These are phyloP conservation scores for Lactarius psammicola DNA, from an alignment of 768 basidiomycete genomes.

Conservation along the genomic window DNA sequence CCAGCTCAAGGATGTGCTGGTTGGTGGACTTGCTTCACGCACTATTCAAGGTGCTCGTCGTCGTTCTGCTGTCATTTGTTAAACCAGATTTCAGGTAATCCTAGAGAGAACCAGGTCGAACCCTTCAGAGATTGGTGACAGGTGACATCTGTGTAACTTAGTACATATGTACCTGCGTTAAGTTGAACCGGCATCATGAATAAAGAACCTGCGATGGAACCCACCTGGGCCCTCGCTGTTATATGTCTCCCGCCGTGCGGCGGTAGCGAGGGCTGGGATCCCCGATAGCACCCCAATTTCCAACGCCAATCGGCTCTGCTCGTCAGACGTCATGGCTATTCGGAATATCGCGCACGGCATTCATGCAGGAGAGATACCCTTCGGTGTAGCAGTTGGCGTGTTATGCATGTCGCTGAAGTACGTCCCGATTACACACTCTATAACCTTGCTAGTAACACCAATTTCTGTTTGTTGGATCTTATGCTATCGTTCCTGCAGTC, in stretches of 20 bases:
- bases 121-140: slow-evolving; percentile 52
- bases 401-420: slow-evolving; percentile 83
- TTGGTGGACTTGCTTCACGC: slow-evolving; percentile 85
- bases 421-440: slow-evolving; percentile 38
- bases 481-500: slow-evolving; percentile 40
- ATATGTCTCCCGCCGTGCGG: slow-evolving; percentile 83
- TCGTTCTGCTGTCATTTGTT: not conserved
- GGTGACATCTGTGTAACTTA: slow-evolving; percentile 83
- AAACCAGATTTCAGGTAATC: slow-evolving; percentile 34
- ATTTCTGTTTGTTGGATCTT: slow-evolving; percentile 17
- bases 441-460: not conserved
- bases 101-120: slow-evolving; percentile 64
- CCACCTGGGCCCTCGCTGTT: slow-evolving; percentile 77
- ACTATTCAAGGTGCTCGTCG: slow-evolving; percentile 64
- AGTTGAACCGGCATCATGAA: not conserved
- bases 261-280: slow-evolving; percentile 85
- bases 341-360: slow-evolving; percentile 87
- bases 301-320: slow-evolving; percentile 87
- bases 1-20: slow-evolving; percentile 82
- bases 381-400: slow-evolving; percentile 81
- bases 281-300: slow-evolving; percentile 85
- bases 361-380: slow-evolving; percentile 72
- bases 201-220: slow-evolving; percentile 49
- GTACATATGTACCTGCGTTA: slow-evolving; percentile 28
- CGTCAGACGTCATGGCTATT: slow-evolving; percentile 93